Conservation (phyloP, 2,329 filamentous ascomycete genomes). For the Xylariales sp. region DNA sequence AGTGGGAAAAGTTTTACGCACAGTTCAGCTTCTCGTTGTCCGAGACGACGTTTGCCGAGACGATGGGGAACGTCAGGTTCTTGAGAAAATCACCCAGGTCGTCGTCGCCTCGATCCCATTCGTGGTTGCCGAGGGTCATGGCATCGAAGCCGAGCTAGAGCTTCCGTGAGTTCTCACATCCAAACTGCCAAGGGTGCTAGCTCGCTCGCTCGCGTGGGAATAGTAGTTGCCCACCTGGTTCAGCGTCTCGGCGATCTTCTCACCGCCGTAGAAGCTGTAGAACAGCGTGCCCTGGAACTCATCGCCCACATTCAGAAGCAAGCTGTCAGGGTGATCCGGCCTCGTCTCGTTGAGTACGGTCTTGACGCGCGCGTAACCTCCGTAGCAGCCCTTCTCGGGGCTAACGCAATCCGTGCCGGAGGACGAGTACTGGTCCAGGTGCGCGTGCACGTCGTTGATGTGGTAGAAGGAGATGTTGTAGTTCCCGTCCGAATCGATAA, state of each 20-base stretch:
- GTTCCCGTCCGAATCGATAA: slow-evolving; percentile 60
- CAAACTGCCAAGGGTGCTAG: not conserved
- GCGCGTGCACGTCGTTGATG: slow-evolving; percentile 76
- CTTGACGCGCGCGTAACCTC: slow-evolving; percentile 74
- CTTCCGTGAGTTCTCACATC: slow-evolving; percentile 8
- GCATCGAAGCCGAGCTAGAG: slow-evolving; percentile 69
- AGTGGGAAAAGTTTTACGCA: slow-evolving; percentile 7
- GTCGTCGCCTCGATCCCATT: slow-evolving; percentile 74
- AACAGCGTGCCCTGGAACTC: slow-evolving; percentile 77
- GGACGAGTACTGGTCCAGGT: slow-evolving; percentile 71
- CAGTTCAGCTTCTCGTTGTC: slow-evolving; percentile 67
- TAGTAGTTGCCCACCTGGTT: slow-evolving; percentile 56
- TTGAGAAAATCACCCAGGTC: slow-evolving; percentile 69
- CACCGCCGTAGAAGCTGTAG: slow-evolving; percentile 73
- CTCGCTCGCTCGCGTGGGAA: not conserved
- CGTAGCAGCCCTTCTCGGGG: slow-evolving; percentile 68
- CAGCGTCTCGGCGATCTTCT: slow-evolving; percentile 75
- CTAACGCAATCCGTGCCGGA: slow-evolving; percentile 71
- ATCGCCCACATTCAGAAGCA: slow-evolving; percentile 74
- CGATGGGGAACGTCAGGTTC: slow-evolving; percentile 73
- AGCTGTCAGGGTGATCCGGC: slow-evolving; percentile 67
- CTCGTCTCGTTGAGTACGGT: slow-evolving; percentile 67
- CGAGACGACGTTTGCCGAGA: slow-evolving; percentile 73
- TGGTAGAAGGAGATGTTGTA: slow-evolving; percentile 74
- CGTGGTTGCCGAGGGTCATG: slow-evolving; percentile 76